A percentile compares a stretch with the other conserved stretches of the same genome.
phyloP scores from a whole-genome alignment of 2,329 filamentous ascomycete genomes.

The Talaromyces funiculosus region DNA sequence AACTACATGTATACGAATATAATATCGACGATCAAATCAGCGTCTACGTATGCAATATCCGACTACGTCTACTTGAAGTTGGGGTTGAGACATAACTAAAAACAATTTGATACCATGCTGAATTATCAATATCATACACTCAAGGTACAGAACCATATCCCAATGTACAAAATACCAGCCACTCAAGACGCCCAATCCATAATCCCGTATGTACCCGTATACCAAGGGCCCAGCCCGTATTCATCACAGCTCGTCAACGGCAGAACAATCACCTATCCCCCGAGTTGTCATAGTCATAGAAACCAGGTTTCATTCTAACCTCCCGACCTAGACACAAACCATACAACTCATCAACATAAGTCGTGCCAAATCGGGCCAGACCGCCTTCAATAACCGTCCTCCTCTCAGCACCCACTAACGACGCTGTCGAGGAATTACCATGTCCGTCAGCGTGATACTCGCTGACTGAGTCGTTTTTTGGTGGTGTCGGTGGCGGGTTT shows the following conservation, averaged over 20 bases:
- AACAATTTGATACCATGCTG: no score
- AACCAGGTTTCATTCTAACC: constrained; percentile 9
- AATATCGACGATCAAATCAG: no score
- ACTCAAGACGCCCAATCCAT: neutral
- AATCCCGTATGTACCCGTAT: neutral
- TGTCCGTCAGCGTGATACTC: neutral
- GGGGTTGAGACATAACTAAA: no score
- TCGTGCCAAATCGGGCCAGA: neutral
- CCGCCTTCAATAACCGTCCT: constrained; percentile 9
- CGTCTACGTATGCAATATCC: no score
- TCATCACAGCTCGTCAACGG: no score
- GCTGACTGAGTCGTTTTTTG: neutral
- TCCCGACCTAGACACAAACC: constrained; percentile 8
- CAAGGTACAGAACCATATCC: neutral
- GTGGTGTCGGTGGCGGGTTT: neutral
- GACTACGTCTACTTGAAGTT: no score
- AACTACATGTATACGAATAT: no score
- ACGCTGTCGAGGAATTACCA: neutral
- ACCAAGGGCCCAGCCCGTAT: neutral
- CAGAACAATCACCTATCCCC: neutral
- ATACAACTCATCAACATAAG: constrained; percentile 13
- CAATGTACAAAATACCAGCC: neutral
- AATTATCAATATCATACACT: neutral
- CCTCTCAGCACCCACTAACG: neutral
- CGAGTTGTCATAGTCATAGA: neutral